These are phyloP conservation scores for Jamesozyma spencerorum DNA, from an alignment of 805 yeast genomes.

Conservation along the genomic window DNA sequence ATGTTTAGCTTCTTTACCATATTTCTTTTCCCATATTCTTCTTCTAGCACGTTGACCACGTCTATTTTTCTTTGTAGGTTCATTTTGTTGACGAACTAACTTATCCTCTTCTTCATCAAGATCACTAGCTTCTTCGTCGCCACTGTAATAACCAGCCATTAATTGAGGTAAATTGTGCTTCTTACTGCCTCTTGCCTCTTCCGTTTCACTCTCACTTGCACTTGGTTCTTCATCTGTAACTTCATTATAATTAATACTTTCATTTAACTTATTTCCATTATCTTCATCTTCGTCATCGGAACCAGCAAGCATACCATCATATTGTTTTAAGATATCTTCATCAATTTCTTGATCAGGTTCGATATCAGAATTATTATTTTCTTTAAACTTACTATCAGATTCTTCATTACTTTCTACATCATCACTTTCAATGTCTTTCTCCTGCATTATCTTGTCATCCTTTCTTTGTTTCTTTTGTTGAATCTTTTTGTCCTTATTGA, in stretches of 20 bases:
- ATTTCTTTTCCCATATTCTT: constrained; percentile 91
- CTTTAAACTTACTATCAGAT: constrained; percentile 10
- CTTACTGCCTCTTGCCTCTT: constrained; percentile 12
- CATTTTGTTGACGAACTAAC: constrained; percentile 32
- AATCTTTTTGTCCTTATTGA: constrained; percentile 20
- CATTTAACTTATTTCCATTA: constrained; percentile 29
- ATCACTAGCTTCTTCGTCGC: constrained; percentile 56
- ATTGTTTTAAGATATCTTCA: constrained; percentile 23
- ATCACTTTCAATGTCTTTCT: constrained; percentile 11
- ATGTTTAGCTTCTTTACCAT: constrained; percentile 77
- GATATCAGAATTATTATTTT: constrained; percentile 9
- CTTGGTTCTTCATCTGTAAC: constrained; percentile 60
- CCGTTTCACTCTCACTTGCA: constrained; percentile 27
- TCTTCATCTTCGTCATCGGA: constrained; percentile 37
- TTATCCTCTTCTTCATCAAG: constrained; percentile 43
- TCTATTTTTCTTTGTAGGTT: constrained; percentile 65
- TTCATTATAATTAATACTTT: constrained; percentile 36
- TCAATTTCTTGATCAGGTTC: constrained; percentile 9
- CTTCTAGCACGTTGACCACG: constrained; percentile 97
- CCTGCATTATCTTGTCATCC: constrained; percentile 1
- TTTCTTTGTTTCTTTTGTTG: constrained; percentile 5
- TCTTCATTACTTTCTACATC: constrained; percentile 17
- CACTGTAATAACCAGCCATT: constrained; percentile 75
- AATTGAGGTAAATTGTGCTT: constrained; percentile 52
- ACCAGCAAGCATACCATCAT: constrained; percentile 32